Evolutionary conservation across 345 rosid genomes (phyloP), one percentile per base, ranked within the genome.

Genomic region (Cardamine occulta): DNA sequence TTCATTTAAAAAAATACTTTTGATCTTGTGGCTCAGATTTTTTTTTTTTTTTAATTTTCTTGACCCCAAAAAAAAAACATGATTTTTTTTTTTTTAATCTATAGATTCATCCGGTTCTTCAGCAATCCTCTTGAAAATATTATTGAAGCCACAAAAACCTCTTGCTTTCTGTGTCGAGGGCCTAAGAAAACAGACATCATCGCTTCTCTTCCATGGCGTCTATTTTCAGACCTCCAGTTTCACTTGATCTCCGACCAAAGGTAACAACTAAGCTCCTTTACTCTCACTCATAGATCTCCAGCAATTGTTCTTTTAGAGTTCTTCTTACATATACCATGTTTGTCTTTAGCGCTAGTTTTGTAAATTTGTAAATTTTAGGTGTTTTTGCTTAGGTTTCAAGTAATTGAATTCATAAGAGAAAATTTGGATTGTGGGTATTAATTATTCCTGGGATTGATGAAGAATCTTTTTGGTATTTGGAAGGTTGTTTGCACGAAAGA

Each of bases 131-230:
- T n/a, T n/a, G 12, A 23, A 29, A 57, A 28, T 17, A 23, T 15
- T 58, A 14, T 15, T 31, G 39, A 18, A 42, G 56, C 26, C 49
- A 56, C 32, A 17, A n/a, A 28, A 66, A 49, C 6, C 17, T 54
- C 21, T 26, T 52, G 42, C 66, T 57, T 57, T 11, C 1, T n/a
- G 40, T 65, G 65, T 54, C 17, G 75, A 52, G 55, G 55, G 2
- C 17, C 7, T 19, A 29, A 52, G 42, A 68, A 51, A 75, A 5
- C 45, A 76, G 53, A 69, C 21, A 47, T 9, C 44, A 39, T 32
- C 58, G 45, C 54, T 74, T 26, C 47, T 63, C 70, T 29, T 74
- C 70, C 35, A 93, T 93, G 98, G 97, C 97, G 77, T 86, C 86
- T 76, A 85, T 89, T 62, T 79, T 84, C 75, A 66, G 73, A 69